Evolutionary conservation across 352 stramenopile genomes (phyloP), one percentile per base, ranked within the genome.

Genomic region (Phytophthora citricola): DNA sequence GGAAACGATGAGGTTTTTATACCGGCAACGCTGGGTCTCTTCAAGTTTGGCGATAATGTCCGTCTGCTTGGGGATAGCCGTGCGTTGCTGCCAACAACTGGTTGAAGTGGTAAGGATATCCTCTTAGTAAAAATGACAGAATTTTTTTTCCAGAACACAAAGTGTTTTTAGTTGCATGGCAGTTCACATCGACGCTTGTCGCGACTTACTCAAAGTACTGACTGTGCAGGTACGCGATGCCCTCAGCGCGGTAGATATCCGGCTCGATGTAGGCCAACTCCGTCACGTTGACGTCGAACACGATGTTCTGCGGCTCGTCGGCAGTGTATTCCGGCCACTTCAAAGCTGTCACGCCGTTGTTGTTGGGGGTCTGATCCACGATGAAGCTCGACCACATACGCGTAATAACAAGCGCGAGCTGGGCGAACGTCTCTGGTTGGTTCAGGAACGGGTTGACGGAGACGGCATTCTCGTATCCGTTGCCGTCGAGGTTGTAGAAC

Each of bases 331-430:
- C 44, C 14, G 65, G 69, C 69, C 69, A 77, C 17, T 71, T 17
- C 11, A 77, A 39, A 24, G 43, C 51, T 2, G 68, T 63, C 5
- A 66, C 41, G 1, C 41, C 53, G 6, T 26, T 9, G 2, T 34
- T 24, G 38, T 67, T 71, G 0, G 63, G 63, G 0, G 34, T 67
- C 5, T 44, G 22, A 27, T 67, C 9, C 43, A 71, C 63, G 11
- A 71, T 72, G 39, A 72, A 72, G 38, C 63, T 72, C 26, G 57
- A n/a, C 63, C 63, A 72, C 63, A 67, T 68, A n/a, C 57, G 63
- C 3, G 59, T 59, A 54, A 77, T 77, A 0, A 69, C 6, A 0
- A 24, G 50, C 0, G 65, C 58, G 1, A 75, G 39, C 14, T 60
- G 66, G 0, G 17, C 44, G 45, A 57, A 69, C 22, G 24, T 69